Evolutionary conservation across 2,329 filamentous ascomycete genomes (phyloP), one percentile per base, ranked within the genome.

Genomic region (Trichoderma sp.): DNA sequence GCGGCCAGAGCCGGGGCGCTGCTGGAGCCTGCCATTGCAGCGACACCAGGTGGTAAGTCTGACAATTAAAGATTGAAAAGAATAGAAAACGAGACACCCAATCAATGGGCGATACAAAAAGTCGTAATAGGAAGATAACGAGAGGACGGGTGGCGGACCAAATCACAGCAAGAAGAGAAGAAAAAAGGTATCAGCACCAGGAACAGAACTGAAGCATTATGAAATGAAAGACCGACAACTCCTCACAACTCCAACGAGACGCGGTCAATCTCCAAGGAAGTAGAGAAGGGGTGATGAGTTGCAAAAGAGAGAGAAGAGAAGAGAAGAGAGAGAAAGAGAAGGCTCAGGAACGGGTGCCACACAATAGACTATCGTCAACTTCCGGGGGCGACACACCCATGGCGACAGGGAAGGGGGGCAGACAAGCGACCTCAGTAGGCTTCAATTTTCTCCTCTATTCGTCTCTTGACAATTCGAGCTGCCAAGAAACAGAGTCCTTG

Each of bases 1-100:
- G 82, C 82, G 73, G 83, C 74, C 67, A 85, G 75, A 70, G 81
- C 80, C 78, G 83, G 80, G 44, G 76, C 75, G 68, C 77, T 76
- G 71, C 73, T 79, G 68, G 78, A 72, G 68, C 77, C 74, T 67
- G 79, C 78, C 83, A 85, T 85, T 72, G 66, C 68, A 67, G 69
- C 67, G 64, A 66, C 51, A 59, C 68, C 67, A 51, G 66, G 67
- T 67, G 67, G 70, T 68, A 67, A 30, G 72, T 71, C 70, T 75
- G 74, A 61, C 69, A 73, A 52, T 52, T 34, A 69, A 74, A 69
- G 68, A 57, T 70, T 73, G 57, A 52, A 69, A 73, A 70, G 68
- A 76, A 75, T 34, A 66, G 4, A 14, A 14, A 39, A 39, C 68
- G 71, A 75, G 19, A 71, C 72, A 71, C 79, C 80, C 80, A 82